Evolutionary conservation across 2,329 filamentous ascomycete species (phyloP).

Genomic region (Didymella lethalis): DNA sequence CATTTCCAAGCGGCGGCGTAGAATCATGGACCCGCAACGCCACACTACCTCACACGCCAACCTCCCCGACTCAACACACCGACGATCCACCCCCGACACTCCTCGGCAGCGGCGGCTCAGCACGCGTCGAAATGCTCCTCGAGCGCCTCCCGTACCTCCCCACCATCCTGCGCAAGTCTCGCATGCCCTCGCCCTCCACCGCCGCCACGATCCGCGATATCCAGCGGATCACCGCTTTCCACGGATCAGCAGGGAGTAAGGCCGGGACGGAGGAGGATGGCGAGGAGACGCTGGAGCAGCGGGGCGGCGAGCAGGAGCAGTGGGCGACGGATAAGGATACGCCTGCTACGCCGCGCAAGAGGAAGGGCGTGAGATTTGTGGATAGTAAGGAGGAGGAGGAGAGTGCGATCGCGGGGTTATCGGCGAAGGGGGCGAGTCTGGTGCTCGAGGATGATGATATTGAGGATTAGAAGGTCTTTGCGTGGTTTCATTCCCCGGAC

Average conservation of each 20-base stretch:
- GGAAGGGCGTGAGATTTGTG: slow-evolving; percentile 14
- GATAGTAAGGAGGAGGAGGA: slow-evolving; percentile 24
- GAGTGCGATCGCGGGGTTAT: slow-evolving; percentile 32
- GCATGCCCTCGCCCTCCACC: slow-evolving; percentile 36
- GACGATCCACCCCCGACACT: slow-evolving; percentile 46
- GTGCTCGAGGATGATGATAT: slow-evolving; percentile 59
- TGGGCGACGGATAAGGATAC: slow-evolving; percentile 56
- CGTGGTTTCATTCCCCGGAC: too few species aligned
- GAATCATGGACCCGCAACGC: slow-evolving; percentile 48
- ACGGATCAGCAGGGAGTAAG: slow-evolving; percentile 33
- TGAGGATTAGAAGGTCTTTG: slow-evolving; percentile 44
- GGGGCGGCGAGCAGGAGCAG: slow-evolving; percentile 43
- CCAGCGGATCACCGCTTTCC: slow-evolving; percentile 73
- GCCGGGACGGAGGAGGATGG: slow-evolving; percentile 45
- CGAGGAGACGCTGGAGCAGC: slow-evolving; percentile 27
- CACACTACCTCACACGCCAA: slow-evolving; percentile 23
- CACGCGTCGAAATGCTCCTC: slow-evolving; percentile 77
- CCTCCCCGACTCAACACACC: slow-evolving; percentile 8
- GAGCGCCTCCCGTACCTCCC: slow-evolving; percentile 88
- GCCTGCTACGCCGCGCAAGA: slow-evolving; percentile 32
- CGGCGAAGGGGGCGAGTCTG: slow-evolving; percentile 45
- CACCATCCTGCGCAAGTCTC: slow-evolving; percentile 61
- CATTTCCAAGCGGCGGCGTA: slow-evolving; percentile 47
- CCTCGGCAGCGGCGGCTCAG: slow-evolving; percentile 67
- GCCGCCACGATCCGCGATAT: slow-evolving; percentile 62